phyloP scores from a whole-genome alignment of 78 protist genomes.

The Cavenderia fasciculata region DNA sequence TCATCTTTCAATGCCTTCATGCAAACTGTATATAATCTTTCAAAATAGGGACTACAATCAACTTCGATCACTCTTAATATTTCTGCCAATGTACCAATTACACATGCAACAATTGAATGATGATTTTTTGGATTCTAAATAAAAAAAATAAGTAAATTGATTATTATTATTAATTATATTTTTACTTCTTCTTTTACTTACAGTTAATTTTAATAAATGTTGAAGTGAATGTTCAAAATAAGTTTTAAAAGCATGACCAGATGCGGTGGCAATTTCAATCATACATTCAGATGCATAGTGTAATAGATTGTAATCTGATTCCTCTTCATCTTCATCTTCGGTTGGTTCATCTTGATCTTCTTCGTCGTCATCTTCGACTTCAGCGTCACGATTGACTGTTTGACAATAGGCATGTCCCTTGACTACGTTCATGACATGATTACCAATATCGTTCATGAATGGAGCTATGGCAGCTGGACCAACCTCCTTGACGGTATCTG shows the following conservation, averaged over 20 bases:
- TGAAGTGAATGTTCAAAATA: conserved; percentile 19
- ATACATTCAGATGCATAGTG: conserved; percentile 40
- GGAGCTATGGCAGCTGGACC: conserved; percentile 66
- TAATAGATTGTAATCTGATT: conserved; percentile 5
- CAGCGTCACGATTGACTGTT: conserved; percentile 1
- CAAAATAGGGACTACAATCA: neutral
- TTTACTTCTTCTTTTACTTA: no score
- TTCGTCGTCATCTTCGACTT: conserved; percentile 25
- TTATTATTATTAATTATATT: no score
- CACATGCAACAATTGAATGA: conserved; percentile 29
- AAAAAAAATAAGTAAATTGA: no score
- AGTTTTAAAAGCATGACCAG: conserved; percentile 18
- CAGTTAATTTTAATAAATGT: conserved; percentile 25
- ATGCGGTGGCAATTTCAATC: conserved; percentile 53
- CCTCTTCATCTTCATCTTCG: conserved; percentile 55
- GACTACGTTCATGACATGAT: neutral
- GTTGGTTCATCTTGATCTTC: neutral
- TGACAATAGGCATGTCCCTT: conserved; percentile 31
- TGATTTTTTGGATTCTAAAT: neutral
- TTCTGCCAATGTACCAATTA: conserved; percentile 63
- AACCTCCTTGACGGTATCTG: neutral
- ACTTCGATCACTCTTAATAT: conserved; percentile 15
- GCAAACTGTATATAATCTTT: conserved; percentile 7
- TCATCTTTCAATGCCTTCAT: conserved; percentile 29
- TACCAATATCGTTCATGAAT: conserved; percentile 5